These are phyloP conservation scores for Dactylonectria estremocensis DNA, from an alignment of 2,329 filamentous ascomycete species.

Conservation along the genomic window DNA sequence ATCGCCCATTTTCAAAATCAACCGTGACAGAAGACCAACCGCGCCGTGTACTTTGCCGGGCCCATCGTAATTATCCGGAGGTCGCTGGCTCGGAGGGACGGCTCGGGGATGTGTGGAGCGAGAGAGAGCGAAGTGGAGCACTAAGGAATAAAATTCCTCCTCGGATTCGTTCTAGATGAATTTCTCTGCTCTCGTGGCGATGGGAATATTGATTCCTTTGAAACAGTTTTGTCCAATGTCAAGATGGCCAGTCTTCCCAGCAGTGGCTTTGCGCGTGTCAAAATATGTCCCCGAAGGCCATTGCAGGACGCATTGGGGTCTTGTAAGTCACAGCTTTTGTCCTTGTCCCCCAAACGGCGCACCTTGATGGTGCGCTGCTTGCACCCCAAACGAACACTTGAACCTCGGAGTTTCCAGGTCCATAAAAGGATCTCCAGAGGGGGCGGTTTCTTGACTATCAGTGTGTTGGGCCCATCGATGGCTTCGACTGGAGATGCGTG, in stretches of 20 bases:
- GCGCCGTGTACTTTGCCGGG: slow-evolving; percentile 36
- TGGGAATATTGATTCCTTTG: too few species aligned
- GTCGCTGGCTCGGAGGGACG: neutral
- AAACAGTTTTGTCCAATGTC: neutral
- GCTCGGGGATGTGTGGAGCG: neutral
- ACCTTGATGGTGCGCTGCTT: too few species aligned
- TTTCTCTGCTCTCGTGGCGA: neutral
- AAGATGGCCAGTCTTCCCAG: neutral
- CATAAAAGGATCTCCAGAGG: too few species aligned
- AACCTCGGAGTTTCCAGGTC: too few species aligned
- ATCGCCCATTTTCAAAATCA: slow-evolving; percentile 53
- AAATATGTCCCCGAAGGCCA: neutral
- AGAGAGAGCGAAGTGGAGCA: neutral
- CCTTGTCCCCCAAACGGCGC: neutral
- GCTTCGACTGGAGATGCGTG: too few species aligned
- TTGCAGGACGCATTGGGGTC: neutral
- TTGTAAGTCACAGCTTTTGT: slow-evolving; percentile 2
- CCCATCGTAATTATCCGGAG: slow-evolving; percentile 2
- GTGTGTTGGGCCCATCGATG: too few species aligned
- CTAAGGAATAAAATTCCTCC: neutral
- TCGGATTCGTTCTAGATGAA: neutral
- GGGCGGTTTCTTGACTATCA: too few species aligned
- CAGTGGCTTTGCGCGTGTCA: neutral
- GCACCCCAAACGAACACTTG: too few species aligned
- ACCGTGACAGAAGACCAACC: slow-evolving; percentile 52